Evolutionary conservation across 495 filamentous ascomycete species (phyloP).

Genomic region (Chaetomium cochliodes): DNA sequence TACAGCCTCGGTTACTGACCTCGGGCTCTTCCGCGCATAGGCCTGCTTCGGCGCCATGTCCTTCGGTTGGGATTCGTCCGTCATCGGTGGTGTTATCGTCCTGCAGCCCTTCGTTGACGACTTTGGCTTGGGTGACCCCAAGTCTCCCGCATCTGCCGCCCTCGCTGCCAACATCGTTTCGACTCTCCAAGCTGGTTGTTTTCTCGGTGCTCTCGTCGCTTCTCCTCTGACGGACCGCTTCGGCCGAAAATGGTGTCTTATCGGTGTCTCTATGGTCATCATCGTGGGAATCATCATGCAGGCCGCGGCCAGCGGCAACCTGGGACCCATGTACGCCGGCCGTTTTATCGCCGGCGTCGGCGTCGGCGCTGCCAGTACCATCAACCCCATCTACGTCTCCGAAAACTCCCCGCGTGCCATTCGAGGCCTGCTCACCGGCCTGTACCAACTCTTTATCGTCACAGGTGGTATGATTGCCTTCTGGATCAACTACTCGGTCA

Average conservation of each 20-base stretch:
- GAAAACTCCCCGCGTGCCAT: slow-evolving; percentile 54
- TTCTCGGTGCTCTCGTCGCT: slow-evolving; percentile 44
- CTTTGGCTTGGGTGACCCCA: slow-evolving; percentile 33
- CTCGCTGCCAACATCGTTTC: slow-evolving; percentile 52
- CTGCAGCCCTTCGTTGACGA: slow-evolving; percentile 49
- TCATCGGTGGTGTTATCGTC: slow-evolving; percentile 65
- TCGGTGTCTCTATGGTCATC: slow-evolving; percentile 56
- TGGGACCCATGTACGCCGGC: slow-evolving; percentile 60
- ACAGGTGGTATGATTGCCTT: slow-evolving; percentile 56
- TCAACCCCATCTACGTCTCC: slow-evolving; percentile 59
- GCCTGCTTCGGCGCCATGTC: slow-evolving; percentile 77
- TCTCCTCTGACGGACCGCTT: slow-evolving; percentile 43
- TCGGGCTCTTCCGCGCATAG: slow-evolving; percentile 28
- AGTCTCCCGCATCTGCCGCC: slow-evolving; percentile 36
- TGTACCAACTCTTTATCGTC: slow-evolving; percentile 62
- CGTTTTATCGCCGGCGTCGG: slow-evolving; percentile 63
- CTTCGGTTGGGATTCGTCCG: slow-evolving; percentile 64
- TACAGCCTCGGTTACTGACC: not conserved
- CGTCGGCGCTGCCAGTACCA: slow-evolving; percentile 58
- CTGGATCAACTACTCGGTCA: slow-evolving; percentile 58
- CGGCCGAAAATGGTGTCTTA: slow-evolving; percentile 55
- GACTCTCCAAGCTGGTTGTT: slow-evolving; percentile 56
- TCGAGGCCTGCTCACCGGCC: slow-evolving; percentile 56
- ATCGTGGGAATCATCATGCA: slow-evolving; percentile 57
- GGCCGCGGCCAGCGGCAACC: slow-evolving; percentile 47